Base-by-base conservation (phyloP, 257 asterid genomes). In the Nicotiana benthamiana region DNA sequence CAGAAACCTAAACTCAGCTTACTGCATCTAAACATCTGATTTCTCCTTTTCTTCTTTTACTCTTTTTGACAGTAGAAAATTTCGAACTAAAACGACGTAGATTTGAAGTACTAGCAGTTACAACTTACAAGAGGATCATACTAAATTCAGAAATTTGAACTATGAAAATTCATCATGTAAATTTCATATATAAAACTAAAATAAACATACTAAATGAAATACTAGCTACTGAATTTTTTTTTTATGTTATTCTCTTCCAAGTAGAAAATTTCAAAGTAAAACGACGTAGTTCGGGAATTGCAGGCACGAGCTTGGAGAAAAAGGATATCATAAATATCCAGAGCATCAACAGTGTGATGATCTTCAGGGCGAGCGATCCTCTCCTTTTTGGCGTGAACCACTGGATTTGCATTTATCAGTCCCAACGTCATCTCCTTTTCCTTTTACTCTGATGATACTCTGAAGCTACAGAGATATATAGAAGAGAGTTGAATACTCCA, bases 321-420 rank as follows among this genome's bases (percentile, higher is more conserved):
- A 81, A 93, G 97, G 98, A 93, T 95, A 95, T 95, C 98, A 83
- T 89, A 95, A 79, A 95, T 92, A 59, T 95, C 98, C 75, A 93
- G 97, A 85, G 97, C 94, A 93, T 94, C 97, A 75, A 92, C 89
- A 89, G 90, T 84, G 90, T 90, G 92, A 40, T 81, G 82, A 53
- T 87, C 91, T 75, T 89, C 92, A 59, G 85, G 52, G 85, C 97
- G 95, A 77, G 86, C 87, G 63, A 77, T 75, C 62, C 96, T 87
- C 79, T 92, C 97, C 89, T 90, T 92, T 93, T 90, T 93, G 4
- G 93, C 95, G 85, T 93, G 96, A 86, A 94, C 97, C 74, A 94
- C 97, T 3, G 97, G 98, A 77, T 94, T 94, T 20, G 98, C 98
- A 92, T 94, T 94, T 82, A 90, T 88, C 87, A 94, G 86, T 65